A percentile compares a stretch with the other conserved stretches of the same genome.
These are phyloP conservation scores for Boletus tomentosulus DNA, from an alignment of 768 basidiomycete genomes.

Conservation along the genomic window DNA sequence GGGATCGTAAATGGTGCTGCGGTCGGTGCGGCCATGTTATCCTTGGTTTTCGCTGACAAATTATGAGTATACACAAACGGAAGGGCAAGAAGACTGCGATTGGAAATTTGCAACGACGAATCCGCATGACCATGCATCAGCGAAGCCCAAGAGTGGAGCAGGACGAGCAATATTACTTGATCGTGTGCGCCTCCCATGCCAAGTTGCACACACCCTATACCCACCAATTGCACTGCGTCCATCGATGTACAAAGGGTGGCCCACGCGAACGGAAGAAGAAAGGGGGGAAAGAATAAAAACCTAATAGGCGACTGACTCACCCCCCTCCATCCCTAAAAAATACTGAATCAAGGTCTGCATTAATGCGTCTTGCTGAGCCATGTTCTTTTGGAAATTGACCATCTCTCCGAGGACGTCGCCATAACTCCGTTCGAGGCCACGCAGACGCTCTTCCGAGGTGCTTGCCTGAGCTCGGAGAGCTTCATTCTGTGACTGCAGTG, in stretches of 20 bases:
- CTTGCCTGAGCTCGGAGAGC: conserved; percentile 28
- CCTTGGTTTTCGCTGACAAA: conserved; percentile 23
- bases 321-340: conserved; percentile 68
- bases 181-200: neutral
- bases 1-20: conserved; percentile 11
- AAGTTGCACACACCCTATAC: neutral
- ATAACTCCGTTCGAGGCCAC: conserved; percentile 59
- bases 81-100: neutral
- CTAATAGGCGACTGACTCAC: conserved; percentile 34
- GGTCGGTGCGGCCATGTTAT: conserved; percentile 9
- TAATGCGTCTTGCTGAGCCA: conserved; percentile 81
- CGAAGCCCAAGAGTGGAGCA: neutral
- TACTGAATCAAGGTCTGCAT: conserved; percentile 81
- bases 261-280: neutral
- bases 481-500: conserved; percentile 29
- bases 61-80: conserved; percentile 5
- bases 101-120: neutral
- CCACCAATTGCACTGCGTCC: neutral
- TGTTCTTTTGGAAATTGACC: conserved; percentile 66
- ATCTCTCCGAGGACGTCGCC: conserved; percentile 67
- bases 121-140: neutral
- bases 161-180: neutral
- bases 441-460: conserved; percentile 48
- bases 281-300: neutral
- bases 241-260: neutral